Percentiles rank a stretch among this genome's conserved stretches.
These are phyloP conservation scores for Phytophthora meadii DNA, from an alignment of 352 stramenopile genomes.

Conservation along the genomic window DNA sequence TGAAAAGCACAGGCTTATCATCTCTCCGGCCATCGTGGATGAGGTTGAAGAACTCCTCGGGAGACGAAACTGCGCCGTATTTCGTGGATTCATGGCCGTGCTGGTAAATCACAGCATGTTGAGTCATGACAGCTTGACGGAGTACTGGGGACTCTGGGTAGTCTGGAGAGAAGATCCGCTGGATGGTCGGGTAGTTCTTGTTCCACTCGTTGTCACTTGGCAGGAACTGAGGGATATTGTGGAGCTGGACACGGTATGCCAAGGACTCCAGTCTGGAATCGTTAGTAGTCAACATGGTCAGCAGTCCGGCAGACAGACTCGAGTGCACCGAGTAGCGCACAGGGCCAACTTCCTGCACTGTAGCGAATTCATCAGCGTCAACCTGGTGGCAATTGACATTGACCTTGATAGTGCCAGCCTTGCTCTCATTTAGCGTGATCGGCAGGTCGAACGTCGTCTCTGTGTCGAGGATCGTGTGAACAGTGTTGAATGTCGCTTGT, in stretches of 20 bases:
- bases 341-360: slow-evolving; percentile 30
- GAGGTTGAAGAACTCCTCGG: slow-evolving; percentile 37
- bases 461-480: slow-evolving; percentile 19
- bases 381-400: slow-evolving; percentile 28
- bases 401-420: slow-evolving; percentile 32
- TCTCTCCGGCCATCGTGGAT: slow-evolving; percentile 35
- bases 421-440: slow-evolving; percentile 18
- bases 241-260: slow-evolving; percentile 40
- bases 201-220: slow-evolving; percentile 40
- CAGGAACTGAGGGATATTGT: slow-evolving; percentile 38
- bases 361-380: background rate
- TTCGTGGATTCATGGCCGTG: slow-evolving; percentile 26
- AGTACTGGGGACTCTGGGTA: slow-evolving; percentile 36
- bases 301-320: slow-evolving; percentile 28
- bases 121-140: slow-evolving; percentile 31
- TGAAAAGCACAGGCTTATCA: slow-evolving; percentile 38
- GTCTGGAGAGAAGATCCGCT: slow-evolving; percentile 41
- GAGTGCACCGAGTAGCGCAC: slow-evolving; percentile 45
- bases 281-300: slow-evolving; percentile 22
- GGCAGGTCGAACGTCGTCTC: slow-evolving; percentile 31
- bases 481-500: slow-evolving; percentile 24
- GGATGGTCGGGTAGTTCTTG: slow-evolving; percentile 39
- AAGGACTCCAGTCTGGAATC: slow-evolving; percentile 29
- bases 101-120: slow-evolving; percentile 41
- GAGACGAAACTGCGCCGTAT: slow-evolving; percentile 25